phyloP scores from a whole-genome alignment of 2,329 filamentous ascomycete species.

The Apiospora pterosperma region DNA sequence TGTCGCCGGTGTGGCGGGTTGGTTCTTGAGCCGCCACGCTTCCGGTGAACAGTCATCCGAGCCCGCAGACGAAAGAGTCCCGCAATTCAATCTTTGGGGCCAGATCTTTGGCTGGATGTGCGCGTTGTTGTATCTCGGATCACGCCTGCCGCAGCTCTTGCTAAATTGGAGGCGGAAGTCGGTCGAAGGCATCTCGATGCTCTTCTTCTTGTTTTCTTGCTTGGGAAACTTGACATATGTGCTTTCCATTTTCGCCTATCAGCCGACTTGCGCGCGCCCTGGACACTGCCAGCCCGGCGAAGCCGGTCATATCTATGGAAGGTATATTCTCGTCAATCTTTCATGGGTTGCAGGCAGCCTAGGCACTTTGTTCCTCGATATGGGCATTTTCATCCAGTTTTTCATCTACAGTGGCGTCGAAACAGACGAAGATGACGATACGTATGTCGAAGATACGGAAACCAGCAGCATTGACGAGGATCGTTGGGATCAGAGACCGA shows the following conservation, averaged over 20 bases:
- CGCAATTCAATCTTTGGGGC: constrained; percentile 71
- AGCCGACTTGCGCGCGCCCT: constrained; percentile 60
- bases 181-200: constrained; percentile 86
- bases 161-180: constrained; percentile 91
- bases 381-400: constrained; percentile 86
- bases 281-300: constrained; percentile 62
- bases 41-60: constrained; percentile 29
- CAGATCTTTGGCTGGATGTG: constrained; percentile 95
- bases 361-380: constrained; percentile 80
- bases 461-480: constrained; percentile 19
- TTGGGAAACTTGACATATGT: constrained; percentile 94
- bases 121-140: constrained; percentile 83
- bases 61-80: constrained; percentile 41
- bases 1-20: constrained; percentile 77
- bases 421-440: constrained; percentile 22
- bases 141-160: constrained; percentile 83
- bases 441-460: constrained; percentile 26
- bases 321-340: constrained; percentile 84
- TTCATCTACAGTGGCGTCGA: constrained; percentile 68
- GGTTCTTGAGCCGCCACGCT: constrained; percentile 67
- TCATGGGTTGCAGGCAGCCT: constrained; percentile 89
- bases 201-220: constrained; percentile 97
- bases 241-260: constrained; percentile 85
- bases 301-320: constrained; percentile 63
- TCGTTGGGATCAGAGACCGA: constrained; percentile 25